Percentiles rank a stretch among this genome's conserved stretches.
phyloP scores from a whole-genome alignment of 495 filamentous ascomycete genomes.

The Talaromyces wortmannii region DNA sequence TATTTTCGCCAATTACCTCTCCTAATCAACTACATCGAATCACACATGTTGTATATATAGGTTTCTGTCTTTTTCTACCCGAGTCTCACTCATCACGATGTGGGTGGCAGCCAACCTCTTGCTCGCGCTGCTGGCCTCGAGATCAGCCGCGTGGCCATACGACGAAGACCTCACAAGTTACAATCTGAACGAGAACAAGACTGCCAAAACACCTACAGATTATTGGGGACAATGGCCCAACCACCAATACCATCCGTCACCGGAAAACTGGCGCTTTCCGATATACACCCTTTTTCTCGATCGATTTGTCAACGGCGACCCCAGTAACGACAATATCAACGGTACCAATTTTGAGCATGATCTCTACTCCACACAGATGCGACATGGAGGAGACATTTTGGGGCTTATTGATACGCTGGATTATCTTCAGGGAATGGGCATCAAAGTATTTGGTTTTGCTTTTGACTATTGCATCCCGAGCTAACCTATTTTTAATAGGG shows the following conservation, averaged over 20 bases:
- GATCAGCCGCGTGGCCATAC: conserved; percentile 43
- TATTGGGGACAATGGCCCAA: conserved; percentile 56
- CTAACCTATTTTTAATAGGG: conserved; percentile 28
- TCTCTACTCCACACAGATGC: conserved; percentile 59
- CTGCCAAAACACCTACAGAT: conserved; percentile 50
- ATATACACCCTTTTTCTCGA: conserved; percentile 68
- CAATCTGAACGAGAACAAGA: conserved; percentile 58
- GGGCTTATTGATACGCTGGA: conserved; percentile 62
- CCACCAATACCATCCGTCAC: conserved; percentile 44
- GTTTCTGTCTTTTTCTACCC: not conserved
- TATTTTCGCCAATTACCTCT: not conserved
- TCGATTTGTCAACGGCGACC: conserved; percentile 66
- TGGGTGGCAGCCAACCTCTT: conserved; percentile 20
- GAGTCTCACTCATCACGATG: conserved; percentile 2
- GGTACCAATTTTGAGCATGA: conserved; percentile 66
- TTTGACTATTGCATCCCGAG: not conserved
- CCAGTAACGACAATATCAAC: conserved; percentile 65
- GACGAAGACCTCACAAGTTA: conserved; percentile 44
- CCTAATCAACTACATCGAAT: not conserved
- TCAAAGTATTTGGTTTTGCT: conserved; percentile 43
- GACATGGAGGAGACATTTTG: conserved; percentile 65
- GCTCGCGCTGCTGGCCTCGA: conserved; percentile 19
- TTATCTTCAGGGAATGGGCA: conserved; percentile 69
- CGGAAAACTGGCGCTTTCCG: conserved; percentile 63
- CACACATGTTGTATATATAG: conserved; percentile 1